A percentile compares a stretch with the other conserved stretches of the same genome.
Evolutionary conservation across 306 rosid species (phyloP).

Genomic region (Geum urbanum): DNA sequence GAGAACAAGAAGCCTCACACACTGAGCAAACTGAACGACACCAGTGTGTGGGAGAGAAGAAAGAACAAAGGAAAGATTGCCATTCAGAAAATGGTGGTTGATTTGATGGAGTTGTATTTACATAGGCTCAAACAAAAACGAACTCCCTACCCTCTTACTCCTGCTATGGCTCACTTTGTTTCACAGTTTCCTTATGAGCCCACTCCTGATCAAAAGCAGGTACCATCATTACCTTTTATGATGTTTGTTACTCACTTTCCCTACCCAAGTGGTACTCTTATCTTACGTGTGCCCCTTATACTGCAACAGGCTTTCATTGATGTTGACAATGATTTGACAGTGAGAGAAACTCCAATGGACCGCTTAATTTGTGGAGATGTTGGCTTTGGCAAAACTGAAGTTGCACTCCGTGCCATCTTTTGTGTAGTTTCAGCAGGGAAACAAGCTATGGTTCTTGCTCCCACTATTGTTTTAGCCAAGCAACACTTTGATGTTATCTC

Average conservation of each 20-base stretch:
- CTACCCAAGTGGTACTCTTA: not conserved
- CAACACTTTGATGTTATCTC: conserved; percentile 89
- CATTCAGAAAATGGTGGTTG: conserved; percentile 96
- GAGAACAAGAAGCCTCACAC: conserved; percentile 71
- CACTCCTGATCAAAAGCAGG: conserved; percentile 91
- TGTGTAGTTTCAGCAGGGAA: conserved; percentile 80
- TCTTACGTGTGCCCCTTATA: not conserved
- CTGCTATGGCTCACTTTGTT: conserved; percentile 45
- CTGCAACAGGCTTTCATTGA: conserved; percentile 73
- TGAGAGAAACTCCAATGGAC: conserved; percentile 91
- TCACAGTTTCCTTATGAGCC: conserved; percentile 71
- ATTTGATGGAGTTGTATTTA: conserved; percentile 88
- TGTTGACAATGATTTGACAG: conserved; percentile 79
- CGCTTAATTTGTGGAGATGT: conserved; percentile 95
- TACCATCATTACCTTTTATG: conserved; percentile 1
- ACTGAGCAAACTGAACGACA: conserved; percentile 79
- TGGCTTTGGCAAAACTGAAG: conserved; percentile 98
- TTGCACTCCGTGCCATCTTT: conserved; percentile 88
- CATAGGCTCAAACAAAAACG: conserved; percentile 88
- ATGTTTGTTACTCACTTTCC: not conserved
- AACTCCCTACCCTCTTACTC: conserved; percentile 57
- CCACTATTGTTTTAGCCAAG: conserved; percentile 90
- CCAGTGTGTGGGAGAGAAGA: conserved; percentile 71
- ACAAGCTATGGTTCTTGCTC: conserved; percentile 95
- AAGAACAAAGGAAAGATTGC: conserved; percentile 86